Base-by-base conservation (phyloP, 2,329 filamentous ascomycete species). In the Metarhizium sp. region DNA sequence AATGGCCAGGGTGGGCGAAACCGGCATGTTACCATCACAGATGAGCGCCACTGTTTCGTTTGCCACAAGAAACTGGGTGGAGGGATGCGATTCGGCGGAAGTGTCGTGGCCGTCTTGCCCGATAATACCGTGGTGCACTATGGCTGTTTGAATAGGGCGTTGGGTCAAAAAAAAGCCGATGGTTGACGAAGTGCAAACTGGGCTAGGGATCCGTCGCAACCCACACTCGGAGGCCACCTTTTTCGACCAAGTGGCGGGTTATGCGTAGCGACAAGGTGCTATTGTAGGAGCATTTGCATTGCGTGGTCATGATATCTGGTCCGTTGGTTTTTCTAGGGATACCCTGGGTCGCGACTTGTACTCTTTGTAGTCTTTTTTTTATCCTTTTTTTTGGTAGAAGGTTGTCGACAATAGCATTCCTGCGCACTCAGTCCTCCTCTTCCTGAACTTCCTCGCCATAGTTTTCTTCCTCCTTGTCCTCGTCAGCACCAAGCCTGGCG, bases 61-160 rank as follows among this genome's bases (percentile, higher is more conserved):
- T 99, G 94, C 68, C 88, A 96, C 70, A 97, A 96, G 77, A 78
- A 94, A 61, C 81, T 99, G 60, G 92, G 92, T 1, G 87, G 90
- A 1, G 69, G 70, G 66, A 96, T 96, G 78, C 77, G 94, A 58
- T 82, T 97, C 62, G 92, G 92, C 2, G 88, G 90, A 4, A 95
- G 88, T 69, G 94, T 96, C 18, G 87, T 97, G 57, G 86, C 92
- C 45, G 92, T 96, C 13, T 80, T 94, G 71, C 90, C 92, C 6
- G 88, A 95, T 73, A 90, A 85, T 67, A 80, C 78, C 30, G 88
- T 91, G 16, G 86, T 94, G 58, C 89, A 94, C 75, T 88, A 92
- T 66, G 88, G 88, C 30, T 94, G 89, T 72, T 76, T 88, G 63
- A 82, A 71, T 57, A 73, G 74, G 59, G 75, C 72, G n/a, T 70